Conservation (phyloP, 2,329 filamentous ascomycete genomes). For the Cladosporium velox region DNA sequence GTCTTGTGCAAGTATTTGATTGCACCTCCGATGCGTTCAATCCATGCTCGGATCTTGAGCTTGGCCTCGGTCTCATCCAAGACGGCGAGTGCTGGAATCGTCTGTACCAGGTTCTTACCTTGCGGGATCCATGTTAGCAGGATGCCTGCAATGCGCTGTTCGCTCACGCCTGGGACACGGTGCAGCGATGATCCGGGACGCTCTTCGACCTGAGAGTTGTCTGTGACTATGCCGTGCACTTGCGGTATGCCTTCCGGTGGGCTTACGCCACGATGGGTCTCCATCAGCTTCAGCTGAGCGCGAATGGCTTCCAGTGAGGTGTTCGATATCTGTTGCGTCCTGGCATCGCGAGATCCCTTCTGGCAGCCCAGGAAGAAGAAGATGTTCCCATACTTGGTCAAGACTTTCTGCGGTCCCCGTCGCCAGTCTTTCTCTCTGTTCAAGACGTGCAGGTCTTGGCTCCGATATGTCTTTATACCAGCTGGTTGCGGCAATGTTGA, state of each 20-base stretch:
- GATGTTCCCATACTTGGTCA: background rate
- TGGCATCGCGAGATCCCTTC: background rate
- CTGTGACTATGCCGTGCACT: background rate
- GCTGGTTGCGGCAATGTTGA: background rate
- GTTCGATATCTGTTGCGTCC: background rate
- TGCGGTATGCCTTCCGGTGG: background rate
- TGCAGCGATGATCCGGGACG: background rate
- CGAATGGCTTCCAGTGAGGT: background rate
- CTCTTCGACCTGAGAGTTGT: background rate
- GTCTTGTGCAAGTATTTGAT: background rate
- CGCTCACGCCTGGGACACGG: background rate
- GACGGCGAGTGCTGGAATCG: background rate
- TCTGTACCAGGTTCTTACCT: background rate
- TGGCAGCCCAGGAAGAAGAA: slow-evolving; percentile 10
- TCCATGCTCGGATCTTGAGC: background rate
- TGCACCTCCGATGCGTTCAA: background rate
- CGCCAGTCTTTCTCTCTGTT: background rate
- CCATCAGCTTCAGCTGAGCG: background rate
- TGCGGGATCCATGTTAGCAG: slow-evolving; percentile 6
- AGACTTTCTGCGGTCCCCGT: background rate
- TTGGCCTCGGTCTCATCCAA: background rate
- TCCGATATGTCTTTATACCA: background rate
- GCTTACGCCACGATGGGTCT: background rate
- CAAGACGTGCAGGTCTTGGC: background rate
- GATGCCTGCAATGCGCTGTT: background rate